Percentiles rank a stretch among this genome's conserved stretches.
Conservation (phyloP, 768 basidiomycete genomes). For the Suillus brevipes region DNA sequence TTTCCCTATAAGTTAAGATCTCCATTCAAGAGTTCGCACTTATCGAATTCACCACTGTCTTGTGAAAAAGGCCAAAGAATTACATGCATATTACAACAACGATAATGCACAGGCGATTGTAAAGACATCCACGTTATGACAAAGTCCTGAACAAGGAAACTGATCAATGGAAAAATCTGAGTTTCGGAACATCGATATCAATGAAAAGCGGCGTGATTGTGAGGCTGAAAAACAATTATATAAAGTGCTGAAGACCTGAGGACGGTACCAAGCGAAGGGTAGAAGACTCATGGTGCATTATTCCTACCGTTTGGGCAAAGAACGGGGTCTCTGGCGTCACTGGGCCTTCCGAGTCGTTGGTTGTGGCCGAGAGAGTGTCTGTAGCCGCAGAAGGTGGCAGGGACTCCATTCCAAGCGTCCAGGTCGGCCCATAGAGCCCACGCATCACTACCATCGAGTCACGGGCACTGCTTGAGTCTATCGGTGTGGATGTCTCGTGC, state of each 20-base stretch:
- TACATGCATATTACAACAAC: background rate
- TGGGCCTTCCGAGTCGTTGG: constrained; percentile 7
- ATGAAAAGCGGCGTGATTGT: background rate
- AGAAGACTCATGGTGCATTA: background rate
- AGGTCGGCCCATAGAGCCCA: constrained; percentile 8
- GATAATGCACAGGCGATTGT: background rate
- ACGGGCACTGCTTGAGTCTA: background rate
- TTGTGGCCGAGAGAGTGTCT: background rate
- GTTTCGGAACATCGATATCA: background rate
- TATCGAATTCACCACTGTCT: background rate
- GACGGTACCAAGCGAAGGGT: constrained; percentile 7
- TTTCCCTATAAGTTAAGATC: background rate
- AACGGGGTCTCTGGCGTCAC: constrained; percentile 5
- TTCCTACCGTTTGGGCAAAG: background rate
- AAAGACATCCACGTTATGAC: background rate
- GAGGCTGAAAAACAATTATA: background rate
- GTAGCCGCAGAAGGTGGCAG: background rate
- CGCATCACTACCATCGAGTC: constrained; percentile 4
- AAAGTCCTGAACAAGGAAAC: background rate
- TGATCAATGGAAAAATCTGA: background rate
- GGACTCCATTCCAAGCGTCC: constrained; percentile 4
- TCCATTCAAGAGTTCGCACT: background rate
- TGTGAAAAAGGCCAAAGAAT: background rate
- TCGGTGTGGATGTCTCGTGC: background rate
- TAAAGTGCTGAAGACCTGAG: background rate